Conservation (phyloP, 2,329 filamentous ascomycete species). For the Sporothrix mexicana region DNA sequence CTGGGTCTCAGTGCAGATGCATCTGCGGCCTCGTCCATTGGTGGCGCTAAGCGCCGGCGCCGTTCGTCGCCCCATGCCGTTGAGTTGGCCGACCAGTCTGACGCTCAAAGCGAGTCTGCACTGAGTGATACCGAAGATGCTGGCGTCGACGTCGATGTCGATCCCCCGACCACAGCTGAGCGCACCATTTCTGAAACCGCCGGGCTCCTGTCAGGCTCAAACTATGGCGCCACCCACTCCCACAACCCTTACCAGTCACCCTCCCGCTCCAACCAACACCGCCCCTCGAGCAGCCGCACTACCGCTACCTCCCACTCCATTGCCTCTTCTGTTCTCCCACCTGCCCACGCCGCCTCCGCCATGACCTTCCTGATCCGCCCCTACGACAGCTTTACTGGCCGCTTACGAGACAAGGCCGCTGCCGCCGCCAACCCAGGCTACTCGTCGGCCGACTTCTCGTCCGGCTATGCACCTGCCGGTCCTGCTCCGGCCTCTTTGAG, state of each 20-base stretch:
- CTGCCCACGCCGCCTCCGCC: constrained; percentile 10
- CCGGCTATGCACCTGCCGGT: neutral
- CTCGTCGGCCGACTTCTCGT: neutral
- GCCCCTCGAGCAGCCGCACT: constrained; percentile 27
- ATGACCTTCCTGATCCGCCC: constrained; percentile 38
- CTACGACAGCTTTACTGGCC: constrained; percentile 37
- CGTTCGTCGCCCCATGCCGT: neutral
- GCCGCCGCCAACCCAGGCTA: constrained; percentile 22
- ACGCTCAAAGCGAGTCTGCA: neutral
- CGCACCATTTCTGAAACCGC: constrained; percentile 6
- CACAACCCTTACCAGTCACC: neutral
- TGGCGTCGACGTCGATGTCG: neutral
- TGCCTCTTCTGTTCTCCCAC: neutral
- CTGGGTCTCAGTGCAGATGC: neutral
- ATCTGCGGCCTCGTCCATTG: neutral
- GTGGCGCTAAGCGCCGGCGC: neutral
- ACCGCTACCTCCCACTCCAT: neutral
- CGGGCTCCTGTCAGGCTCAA: constrained; percentile 1
- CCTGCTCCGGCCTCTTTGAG: constrained; percentile 20
- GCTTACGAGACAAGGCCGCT: constrained; percentile 36
- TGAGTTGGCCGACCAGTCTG: constrained; percentile 25
- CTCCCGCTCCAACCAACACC: constrained; percentile 35
- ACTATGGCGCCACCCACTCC: constrained; percentile 26
- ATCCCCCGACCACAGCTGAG: neutral
- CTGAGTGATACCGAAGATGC: neutral